phyloP scores from a whole-genome alignment of 2,329 filamentous ascomycete species.

The Sclerotinia sclerotiorum region DNA sequence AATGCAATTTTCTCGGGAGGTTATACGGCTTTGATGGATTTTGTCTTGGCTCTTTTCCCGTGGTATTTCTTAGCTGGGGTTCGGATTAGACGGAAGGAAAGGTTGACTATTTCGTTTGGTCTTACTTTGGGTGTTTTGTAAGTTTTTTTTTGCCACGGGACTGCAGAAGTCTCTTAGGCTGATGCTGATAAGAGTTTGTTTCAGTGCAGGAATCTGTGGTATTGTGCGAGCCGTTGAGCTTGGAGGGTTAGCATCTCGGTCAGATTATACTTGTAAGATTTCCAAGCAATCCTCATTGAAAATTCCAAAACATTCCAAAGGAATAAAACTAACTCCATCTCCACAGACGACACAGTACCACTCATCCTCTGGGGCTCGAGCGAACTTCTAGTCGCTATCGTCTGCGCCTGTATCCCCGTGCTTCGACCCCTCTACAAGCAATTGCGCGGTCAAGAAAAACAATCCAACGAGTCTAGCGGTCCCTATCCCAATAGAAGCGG shows the following conservation, averaged over 20 bases:
- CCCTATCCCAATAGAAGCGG: not conserved
- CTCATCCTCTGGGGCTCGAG: slow-evolving; percentile 19
- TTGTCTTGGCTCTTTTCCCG: slow-evolving; percentile 15
- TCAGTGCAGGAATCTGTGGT: slow-evolving; percentile 18
- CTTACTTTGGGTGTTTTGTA: slow-evolving; percentile 19
- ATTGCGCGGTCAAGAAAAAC: slow-evolving; percentile 1
- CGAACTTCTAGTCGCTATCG: slow-evolving; percentile 18
- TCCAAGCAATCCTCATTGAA: not conserved
- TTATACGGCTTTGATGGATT: slow-evolving; percentile 15
- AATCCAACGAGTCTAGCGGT: not conserved
- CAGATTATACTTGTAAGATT: slow-evolving; percentile 19
- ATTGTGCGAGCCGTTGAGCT: slow-evolving; percentile 9
- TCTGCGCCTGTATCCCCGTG: slow-evolving; percentile 12
- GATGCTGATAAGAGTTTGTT: not conserved
- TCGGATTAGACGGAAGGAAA: slow-evolving; percentile 15
- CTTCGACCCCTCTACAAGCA: slow-evolving; percentile 16
- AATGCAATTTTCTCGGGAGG: slow-evolving; percentile 8
- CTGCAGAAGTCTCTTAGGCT: not conserved
- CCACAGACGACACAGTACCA: slow-evolving; percentile 10
- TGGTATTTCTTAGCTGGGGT: slow-evolving; percentile 15
- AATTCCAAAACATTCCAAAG: not conserved
- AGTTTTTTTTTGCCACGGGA: not conserved
- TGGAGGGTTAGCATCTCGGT: not conserved
- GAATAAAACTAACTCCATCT: not conserved
- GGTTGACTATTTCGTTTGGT: slow-evolving; percentile 11